Conservation (phyloP, 108 stramenopile genomes). For the Licmophora abbreviata region DNA sequence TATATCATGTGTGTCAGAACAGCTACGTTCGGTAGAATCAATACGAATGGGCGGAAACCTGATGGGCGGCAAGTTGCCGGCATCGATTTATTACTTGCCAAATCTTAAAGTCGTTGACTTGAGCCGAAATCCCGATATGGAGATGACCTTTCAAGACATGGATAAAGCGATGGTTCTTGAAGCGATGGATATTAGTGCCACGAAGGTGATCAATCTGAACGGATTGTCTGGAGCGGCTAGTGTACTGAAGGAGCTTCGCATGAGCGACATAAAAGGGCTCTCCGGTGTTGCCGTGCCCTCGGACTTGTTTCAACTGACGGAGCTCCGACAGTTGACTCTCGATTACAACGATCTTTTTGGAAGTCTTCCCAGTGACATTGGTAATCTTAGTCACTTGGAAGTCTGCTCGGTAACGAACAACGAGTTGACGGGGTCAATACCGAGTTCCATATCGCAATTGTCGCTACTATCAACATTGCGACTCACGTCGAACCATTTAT, state of each 20-base stretch:
- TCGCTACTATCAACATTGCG: constrained; percentile 15
- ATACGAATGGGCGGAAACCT: neutral
- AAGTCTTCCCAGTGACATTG: neutral
- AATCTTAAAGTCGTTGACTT: constrained; percentile 1
- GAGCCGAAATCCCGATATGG: neutral
- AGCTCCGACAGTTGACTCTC: constrained; percentile 1
- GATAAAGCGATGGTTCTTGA: neutral
- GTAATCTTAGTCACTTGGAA: constrained; percentile 2
- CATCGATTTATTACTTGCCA: neutral
- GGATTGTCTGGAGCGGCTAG: neutral
- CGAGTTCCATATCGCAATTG: constrained; percentile 12
- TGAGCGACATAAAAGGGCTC: neutral
- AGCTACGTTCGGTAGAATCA: neutral
- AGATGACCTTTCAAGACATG: neutral
- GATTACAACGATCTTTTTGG: constrained; percentile 3
- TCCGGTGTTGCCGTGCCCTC: neutral
- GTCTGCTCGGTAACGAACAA: constrained; percentile 1
- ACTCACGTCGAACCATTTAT: constrained; percentile 13
- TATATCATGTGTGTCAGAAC: neutral
- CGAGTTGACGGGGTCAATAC: constrained; percentile 9
- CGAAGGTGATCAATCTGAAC: neutral
- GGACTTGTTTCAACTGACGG: neutral
- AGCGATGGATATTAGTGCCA: constrained; percentile 2
- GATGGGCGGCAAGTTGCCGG: neutral
- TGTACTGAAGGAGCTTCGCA: neutral